A percentile compares a stretch with the other conserved stretches of the same genome.
Evolutionary conservation across 441 rosid genomes (phyloP).

Genomic region (Euphorbia neoarborescens): DNA sequence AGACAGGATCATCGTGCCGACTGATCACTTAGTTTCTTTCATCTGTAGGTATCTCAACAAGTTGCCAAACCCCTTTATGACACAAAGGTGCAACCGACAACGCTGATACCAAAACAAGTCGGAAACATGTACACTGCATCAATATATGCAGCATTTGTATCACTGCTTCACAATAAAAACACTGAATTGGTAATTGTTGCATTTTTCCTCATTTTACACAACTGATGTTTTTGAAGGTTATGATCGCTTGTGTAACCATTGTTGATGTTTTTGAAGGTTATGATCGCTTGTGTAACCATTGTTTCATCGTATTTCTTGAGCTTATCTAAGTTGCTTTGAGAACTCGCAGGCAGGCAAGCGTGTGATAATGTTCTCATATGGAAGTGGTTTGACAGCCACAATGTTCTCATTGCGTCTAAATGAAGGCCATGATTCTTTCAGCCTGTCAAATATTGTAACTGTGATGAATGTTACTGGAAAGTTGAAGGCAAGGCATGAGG

Average conservation of each 20-base stretch:
- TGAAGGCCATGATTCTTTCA: constrained; percentile 57
- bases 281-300: background rate
- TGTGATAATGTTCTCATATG: constrained; percentile 80
- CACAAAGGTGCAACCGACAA: constrained; percentile 73
- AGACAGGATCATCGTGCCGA: constrained; percentile 20
- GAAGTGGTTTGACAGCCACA: constrained; percentile 84
- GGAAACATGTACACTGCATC: constrained; percentile 99
- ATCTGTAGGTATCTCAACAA: constrained; percentile 71
- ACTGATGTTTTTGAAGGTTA: no score
- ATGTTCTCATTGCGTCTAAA: constrained; percentile 71
- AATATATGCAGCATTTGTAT: constrained; percentile 83
- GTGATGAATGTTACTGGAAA: constrained; percentile 64
- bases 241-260: background rate
- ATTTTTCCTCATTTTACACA: background rate
- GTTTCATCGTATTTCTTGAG: constrained; percentile 9
- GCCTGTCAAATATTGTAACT: constrained; percentile 64
- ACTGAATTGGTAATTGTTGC: constrained; percentile 52
- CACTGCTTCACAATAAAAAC: constrained; percentile 74
- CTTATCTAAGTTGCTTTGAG: constrained; percentile 13
- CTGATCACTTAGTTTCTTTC: constrained; percentile 11
- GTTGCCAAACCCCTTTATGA: constrained; percentile 73
- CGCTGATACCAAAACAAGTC: constrained; percentile 85
- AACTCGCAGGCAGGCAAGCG: constrained; percentile 62
- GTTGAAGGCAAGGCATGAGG: constrained; percentile 89
- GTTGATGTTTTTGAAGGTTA: background rate